These are phyloP conservation scores for Stenogyne calaminthoides DNA, from an alignment of 305 asterid species.

Conservation along the genomic window DNA sequence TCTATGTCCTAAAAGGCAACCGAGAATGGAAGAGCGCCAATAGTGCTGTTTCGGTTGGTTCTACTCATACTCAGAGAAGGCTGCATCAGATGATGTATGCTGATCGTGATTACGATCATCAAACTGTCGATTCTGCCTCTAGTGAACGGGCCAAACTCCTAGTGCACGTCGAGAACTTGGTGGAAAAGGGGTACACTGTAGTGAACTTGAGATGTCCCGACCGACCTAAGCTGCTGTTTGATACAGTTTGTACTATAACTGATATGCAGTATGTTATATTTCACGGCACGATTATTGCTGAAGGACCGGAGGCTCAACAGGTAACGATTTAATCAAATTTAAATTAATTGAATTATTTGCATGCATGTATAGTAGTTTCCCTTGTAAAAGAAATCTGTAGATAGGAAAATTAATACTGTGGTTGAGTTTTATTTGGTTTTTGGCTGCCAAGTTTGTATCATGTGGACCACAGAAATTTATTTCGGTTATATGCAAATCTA, in stretches of 20 bases:
- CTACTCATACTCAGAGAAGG: constrained; percentile 69
- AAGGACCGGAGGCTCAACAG: constrained; percentile 86
- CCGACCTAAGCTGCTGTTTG: constrained; percentile 84
- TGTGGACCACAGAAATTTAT: background rate
- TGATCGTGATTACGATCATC: constrained; percentile 79
- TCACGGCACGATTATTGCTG: constrained; percentile 72
- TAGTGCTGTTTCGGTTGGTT: constrained; percentile 65
- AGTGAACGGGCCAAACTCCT: constrained; percentile 45
- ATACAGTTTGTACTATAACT: constrained; percentile 80
- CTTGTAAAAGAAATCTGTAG: background rate
- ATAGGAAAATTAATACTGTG: constrained; percentile 9
- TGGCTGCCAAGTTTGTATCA: background rate
- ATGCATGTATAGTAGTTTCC: background rate
- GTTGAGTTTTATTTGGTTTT: constrained; percentile 6
- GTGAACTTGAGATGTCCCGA: constrained; percentile 69
- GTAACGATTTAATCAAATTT: constrained; percentile 29
- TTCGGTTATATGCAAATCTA: constrained; percentile 1
- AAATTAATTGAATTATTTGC: background rate
- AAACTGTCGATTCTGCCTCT: constrained; percentile 22
- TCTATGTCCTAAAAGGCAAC: constrained; percentile 59
- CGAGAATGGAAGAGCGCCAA: constrained; percentile 64
- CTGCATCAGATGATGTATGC: constrained; percentile 93
- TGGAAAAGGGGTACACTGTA: constrained; percentile 64
- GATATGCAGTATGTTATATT: constrained; percentile 86
- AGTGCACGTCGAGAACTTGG: constrained; percentile 61